Conservation (phyloP, 306 rosid species). For the Gleditsia sinensis region DNA sequence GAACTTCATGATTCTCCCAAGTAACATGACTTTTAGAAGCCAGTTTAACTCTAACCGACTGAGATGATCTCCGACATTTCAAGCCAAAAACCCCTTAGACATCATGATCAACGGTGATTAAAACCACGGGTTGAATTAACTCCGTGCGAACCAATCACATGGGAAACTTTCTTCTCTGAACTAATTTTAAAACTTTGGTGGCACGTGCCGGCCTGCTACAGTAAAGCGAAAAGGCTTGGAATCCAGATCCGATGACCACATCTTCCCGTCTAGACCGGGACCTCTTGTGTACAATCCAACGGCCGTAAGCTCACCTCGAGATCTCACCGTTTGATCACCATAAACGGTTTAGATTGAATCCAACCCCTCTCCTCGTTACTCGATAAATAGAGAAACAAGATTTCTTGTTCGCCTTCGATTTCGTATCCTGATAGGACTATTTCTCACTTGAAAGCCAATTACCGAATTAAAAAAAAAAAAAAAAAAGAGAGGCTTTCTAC, state of each 20-base stretch:
- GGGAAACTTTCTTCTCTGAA: not conserved
- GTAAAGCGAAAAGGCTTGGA: slow-evolving; percentile 52
- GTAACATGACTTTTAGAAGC: too few species aligned
- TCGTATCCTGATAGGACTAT: not conserved
- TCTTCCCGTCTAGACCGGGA: slow-evolving; percentile 48
- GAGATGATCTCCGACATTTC: too few species aligned
- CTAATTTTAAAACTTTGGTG: slow-evolving; percentile 7
- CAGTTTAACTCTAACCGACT: too few species aligned
- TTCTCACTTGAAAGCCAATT: not conserved
- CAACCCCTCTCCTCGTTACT: slow-evolving; percentile 30
- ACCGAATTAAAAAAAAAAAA: not conserved
- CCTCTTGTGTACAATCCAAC: slow-evolving; percentile 18
- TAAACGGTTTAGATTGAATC: slow-evolving; percentile 45
- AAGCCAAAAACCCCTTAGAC: not conserved
- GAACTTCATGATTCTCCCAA: not conserved
- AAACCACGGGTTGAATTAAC: not conserved
- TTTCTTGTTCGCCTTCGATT: slow-evolving; percentile 27
- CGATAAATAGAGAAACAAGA: slow-evolving; percentile 47
- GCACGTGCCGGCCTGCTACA: slow-evolving; percentile 81
- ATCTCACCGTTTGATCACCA: slow-evolving; percentile 3
- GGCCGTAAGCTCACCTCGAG: not conserved
- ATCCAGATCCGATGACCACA: slow-evolving; percentile 61
- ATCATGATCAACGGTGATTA: not conserved
- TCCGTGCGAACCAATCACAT: slow-evolving; percentile 22
- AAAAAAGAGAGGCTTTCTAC: not conserved